Evolutionary conservation across 495 filamentous ascomycete species (phyloP).

Genomic region (Talaromyces nanjingensis): DNA sequence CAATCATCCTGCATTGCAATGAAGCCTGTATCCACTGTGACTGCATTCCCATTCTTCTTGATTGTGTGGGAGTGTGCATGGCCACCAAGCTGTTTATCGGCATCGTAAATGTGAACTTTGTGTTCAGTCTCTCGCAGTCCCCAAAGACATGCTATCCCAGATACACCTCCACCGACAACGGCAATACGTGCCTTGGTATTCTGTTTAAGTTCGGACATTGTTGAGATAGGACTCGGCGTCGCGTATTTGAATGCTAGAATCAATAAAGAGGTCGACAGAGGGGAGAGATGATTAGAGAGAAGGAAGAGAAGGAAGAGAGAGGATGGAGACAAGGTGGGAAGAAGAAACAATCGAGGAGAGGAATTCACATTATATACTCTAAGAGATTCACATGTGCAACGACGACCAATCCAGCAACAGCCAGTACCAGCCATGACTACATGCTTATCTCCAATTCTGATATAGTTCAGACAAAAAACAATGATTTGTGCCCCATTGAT

Average conservation of each 20-base stretch:
- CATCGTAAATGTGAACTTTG: not conserved
- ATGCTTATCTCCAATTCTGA: not conserved
- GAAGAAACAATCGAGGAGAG: not conserved
- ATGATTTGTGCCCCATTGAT: not conserved
- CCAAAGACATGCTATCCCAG: not conserved
- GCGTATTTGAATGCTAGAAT: not conserved
- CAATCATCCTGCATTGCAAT: not conserved
- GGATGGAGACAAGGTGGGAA: too few species aligned
- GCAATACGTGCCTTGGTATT: not conserved
- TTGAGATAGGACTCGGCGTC: not conserved
- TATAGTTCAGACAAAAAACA: not conserved
- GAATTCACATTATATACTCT: not conserved
- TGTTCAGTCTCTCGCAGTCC: not conserved
- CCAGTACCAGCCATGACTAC: not conserved
- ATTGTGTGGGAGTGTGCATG: not conserved
- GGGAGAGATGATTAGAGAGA: not conserved
- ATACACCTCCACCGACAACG: slow-evolving; percentile 2
- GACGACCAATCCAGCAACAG: not conserved
- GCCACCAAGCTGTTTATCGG: not conserved
- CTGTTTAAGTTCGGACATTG: not conserved
- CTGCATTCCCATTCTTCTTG: not conserved
- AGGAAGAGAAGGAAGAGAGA: too few species aligned
- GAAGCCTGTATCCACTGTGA: not conserved
- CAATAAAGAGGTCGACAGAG: not conserved
- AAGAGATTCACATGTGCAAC: not conserved